Evolutionary conservation across 768 basidiomycete species (phyloP).

Genomic region (Tulasnella sp.): DNA sequence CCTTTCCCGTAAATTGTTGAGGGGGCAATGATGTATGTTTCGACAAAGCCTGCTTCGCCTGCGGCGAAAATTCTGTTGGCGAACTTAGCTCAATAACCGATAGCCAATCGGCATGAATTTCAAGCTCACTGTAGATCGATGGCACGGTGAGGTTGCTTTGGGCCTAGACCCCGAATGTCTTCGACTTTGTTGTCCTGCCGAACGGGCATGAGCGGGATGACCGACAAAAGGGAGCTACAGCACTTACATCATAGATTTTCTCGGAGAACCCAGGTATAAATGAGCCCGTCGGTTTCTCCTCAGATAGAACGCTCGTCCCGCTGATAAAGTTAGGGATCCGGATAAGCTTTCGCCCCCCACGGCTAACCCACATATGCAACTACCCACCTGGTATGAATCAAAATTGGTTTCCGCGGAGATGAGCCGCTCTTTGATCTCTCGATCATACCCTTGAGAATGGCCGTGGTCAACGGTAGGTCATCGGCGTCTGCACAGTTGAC

Average conservation of each 20-base stretch:
- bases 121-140: conserved; percentile 35
- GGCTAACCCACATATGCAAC: not conserved
- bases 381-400: conserved; percentile 30
- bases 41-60: conserved; percentile 25
- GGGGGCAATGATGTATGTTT: conserved; percentile 31
- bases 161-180: conserved; percentile 34
- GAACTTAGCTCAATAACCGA: not conserved
- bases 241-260: conserved; percentile 35
- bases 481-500: conserved; percentile 30
- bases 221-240: not conserved
- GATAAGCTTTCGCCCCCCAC: not conserved
- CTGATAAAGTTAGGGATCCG: conserved; percentile 7
- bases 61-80: conserved; percentile 26
- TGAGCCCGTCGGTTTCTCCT: conserved; percentile 31
- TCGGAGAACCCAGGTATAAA: conserved; percentile 29
- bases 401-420: conserved; percentile 30
- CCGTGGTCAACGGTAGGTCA: conserved; percentile 22
- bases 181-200: conserved; percentile 34
- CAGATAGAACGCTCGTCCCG: conserved; percentile 32
- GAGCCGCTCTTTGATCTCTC: conserved; percentile 5
- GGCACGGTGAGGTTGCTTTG: conserved; percentile 34
- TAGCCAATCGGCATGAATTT: not conserved
- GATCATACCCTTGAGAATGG: conserved; percentile 24
- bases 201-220: not conserved
- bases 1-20: conserved; percentile 29